A percentile compares a stretch with the other conserved stretches of the same genome.
Conservation (phyloP, 495 filamentous ascomycete species). For the Podospora sp. region DNA sequence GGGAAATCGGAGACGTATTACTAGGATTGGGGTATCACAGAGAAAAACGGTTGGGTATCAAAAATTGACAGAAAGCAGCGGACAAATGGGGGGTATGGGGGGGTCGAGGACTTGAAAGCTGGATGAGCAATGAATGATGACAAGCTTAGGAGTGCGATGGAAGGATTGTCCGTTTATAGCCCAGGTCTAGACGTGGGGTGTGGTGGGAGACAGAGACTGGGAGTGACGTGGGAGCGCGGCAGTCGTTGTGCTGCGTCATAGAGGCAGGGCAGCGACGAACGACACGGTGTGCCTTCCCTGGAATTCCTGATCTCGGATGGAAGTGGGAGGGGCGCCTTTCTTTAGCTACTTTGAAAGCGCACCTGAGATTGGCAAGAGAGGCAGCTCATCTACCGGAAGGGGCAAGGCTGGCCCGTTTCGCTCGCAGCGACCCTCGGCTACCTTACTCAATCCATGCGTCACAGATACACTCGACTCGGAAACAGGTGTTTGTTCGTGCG, state of each 20-base stretch:
- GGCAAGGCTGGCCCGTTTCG: background rate
- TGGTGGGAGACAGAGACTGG: background rate
- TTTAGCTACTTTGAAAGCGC: constrained; percentile 1
- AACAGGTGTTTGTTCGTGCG: background rate
- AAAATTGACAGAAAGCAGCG: constrained; percentile 1
- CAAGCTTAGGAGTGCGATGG: constrained; percentile 9
- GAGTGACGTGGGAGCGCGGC: constrained; percentile 14
- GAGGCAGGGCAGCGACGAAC: constrained; percentile 18
- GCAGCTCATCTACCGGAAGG: constrained; percentile 11
- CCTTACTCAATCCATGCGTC: constrained; percentile 23
- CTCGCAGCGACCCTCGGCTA: background rate
- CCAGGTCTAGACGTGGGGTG: background rate
- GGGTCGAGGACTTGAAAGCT: background rate
- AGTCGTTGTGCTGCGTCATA: constrained; percentile 25
- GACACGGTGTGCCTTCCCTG: constrained; percentile 14
- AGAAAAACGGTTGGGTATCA: constrained; percentile 6
- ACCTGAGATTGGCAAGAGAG: constrained; percentile 5
- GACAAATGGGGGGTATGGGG: background rate
- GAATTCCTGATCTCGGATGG: constrained; percentile 3
- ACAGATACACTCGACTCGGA: constrained; percentile 10
- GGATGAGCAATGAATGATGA: background rate
- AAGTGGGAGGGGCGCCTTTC: background rate
- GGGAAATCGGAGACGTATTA: constrained; percentile 18
- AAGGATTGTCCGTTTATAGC: constrained; percentile 20
- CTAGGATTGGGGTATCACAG: constrained; percentile 26